Conservation (phyloP, 2,329 filamentous ascomycete genomes). For the Diaporthe batatas region DNA sequence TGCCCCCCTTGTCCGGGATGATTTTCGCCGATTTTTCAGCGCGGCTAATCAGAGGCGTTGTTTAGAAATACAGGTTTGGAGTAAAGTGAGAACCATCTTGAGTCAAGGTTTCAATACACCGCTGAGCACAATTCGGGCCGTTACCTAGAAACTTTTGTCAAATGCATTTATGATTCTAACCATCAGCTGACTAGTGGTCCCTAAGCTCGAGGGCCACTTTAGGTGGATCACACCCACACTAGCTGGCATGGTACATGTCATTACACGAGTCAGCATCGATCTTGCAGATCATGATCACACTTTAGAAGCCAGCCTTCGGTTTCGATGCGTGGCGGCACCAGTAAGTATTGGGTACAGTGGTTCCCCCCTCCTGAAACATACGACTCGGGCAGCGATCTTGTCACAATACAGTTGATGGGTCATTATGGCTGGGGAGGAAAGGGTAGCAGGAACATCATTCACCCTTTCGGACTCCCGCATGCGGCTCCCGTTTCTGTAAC, state of each 20-base stretch:
- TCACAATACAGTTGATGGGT: constrained; percentile 6
- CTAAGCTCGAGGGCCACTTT: constrained; percentile 10
- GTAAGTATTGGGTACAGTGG: constrained; percentile 6
- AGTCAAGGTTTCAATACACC: constrained; percentile 22
- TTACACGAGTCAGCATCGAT: constrained; percentile 27
- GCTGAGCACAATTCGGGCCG: constrained; percentile 6
- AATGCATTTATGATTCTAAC: neutral
- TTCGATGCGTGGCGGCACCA: neutral
- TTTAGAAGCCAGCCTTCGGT: constrained; percentile 8
- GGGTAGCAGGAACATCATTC: constrained; percentile 17
- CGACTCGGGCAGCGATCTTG: constrained; percentile 9
- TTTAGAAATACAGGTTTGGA: no score
- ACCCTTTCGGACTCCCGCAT: neutral
- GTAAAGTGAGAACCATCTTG: neutral
- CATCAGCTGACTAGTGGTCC: constrained; percentile 21
- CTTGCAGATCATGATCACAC: constrained; percentile 15
- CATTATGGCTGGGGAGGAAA: neutral
- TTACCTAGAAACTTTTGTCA: neutral
- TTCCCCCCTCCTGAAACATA: neutral
- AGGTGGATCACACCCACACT: constrained; percentile 24
- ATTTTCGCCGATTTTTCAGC: neutral
- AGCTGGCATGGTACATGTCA: constrained; percentile 12
- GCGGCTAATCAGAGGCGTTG: neutral
- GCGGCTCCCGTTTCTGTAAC: constrained; percentile 11
- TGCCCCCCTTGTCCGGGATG: constrained; percentile 42